These are phyloP conservation scores for Nitzschia sp. DNA, from an alignment of 108 stramenopile species.

Conservation along the genomic window DNA sequence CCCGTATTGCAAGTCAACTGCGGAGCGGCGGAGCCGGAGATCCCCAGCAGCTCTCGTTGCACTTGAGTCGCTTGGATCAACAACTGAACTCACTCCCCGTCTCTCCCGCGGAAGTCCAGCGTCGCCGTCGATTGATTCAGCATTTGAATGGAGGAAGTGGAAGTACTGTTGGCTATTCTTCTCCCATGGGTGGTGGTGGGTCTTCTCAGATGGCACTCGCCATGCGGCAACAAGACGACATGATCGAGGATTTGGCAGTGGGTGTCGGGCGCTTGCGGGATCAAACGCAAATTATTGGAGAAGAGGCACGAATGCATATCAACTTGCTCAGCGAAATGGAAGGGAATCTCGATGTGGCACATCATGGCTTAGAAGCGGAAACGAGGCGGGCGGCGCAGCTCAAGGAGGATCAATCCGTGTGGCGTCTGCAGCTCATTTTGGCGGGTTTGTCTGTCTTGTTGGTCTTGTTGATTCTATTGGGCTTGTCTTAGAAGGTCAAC, in stretches of 20 bases:
- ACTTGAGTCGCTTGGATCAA: constrained; percentile 37
- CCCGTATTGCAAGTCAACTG: constrained; percentile 76
- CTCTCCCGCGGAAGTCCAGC: constrained; percentile 40
- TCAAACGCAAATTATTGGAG: constrained; percentile 82
- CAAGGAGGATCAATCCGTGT: constrained; percentile 78
- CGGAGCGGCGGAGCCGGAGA: constrained; percentile 34
- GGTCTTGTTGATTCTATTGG: constrained; percentile 78
- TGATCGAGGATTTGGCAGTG: constrained; percentile 88
- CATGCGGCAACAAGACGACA: constrained; percentile 85
- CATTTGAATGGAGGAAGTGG: constrained; percentile 27
- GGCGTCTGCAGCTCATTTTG: constrained; percentile 82
- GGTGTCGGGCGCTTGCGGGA: constrained; percentile 85
- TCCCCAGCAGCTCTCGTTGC: constrained; percentile 21
- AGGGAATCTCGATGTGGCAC: constrained; percentile 78
- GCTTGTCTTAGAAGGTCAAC: constrained; percentile 54
- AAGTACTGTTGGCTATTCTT: background rate
- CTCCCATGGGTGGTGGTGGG: background rate
- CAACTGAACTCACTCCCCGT: constrained; percentile 34
- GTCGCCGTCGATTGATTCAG: constrained; percentile 51
- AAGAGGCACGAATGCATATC: constrained; percentile 85
- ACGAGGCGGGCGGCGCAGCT: constrained; percentile 76
- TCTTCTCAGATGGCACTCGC: constrained; percentile 47
- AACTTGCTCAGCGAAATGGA: constrained; percentile 89
- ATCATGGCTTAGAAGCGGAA: constrained; percentile 77
- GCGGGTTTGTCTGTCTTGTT: constrained; percentile 74